Conservation (phyloP, 352 stramenopile genomes). For the Phytophthora aleatoria region DNA sequence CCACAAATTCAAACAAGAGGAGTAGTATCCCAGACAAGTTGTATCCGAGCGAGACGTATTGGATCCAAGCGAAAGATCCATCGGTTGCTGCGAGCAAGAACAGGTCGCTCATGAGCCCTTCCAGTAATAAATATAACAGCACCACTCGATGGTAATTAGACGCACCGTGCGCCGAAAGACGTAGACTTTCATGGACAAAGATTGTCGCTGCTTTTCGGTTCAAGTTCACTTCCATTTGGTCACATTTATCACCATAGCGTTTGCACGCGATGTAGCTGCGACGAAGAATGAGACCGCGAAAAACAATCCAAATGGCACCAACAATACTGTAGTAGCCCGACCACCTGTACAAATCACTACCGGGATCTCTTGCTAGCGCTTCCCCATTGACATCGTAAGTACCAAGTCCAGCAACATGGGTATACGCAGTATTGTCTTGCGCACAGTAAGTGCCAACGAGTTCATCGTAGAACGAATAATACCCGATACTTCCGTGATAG, state of each 20-base stretch:
- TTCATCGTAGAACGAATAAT: constrained; percentile 14
- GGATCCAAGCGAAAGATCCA: constrained; percentile 12
- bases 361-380: constrained; percentile 4
- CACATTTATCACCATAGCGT: constrained; percentile 11
- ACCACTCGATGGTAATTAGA: constrained; percentile 12
- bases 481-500: constrained; percentile 16
- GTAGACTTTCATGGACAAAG: constrained; percentile 7
- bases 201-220: constrained; percentile 3
- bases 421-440: constrained; percentile 8
- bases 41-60: background rate
- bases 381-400: constrained; percentile 13
- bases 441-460: constrained; percentile 8
- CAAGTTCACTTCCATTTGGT: background rate
- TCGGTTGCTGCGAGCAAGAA: constrained; percentile 10
- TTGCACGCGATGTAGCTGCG: constrained; percentile 9
- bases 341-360: constrained; percentile 6
- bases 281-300: constrained; percentile 10
- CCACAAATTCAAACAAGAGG: constrained; percentile 1
- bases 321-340: constrained; percentile 9
- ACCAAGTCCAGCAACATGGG: constrained; percentile 2
- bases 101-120: constrained; percentile 17
- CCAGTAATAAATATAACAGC: constrained; percentile 8
- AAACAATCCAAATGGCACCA: constrained; percentile 8
- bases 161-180: constrained; percentile 6
- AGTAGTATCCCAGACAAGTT: constrained; percentile 12